phyloP scores from a whole-genome alignment of 2,329 filamentous ascomycete species.

The Pyrenophora seminiperda region DNA sequence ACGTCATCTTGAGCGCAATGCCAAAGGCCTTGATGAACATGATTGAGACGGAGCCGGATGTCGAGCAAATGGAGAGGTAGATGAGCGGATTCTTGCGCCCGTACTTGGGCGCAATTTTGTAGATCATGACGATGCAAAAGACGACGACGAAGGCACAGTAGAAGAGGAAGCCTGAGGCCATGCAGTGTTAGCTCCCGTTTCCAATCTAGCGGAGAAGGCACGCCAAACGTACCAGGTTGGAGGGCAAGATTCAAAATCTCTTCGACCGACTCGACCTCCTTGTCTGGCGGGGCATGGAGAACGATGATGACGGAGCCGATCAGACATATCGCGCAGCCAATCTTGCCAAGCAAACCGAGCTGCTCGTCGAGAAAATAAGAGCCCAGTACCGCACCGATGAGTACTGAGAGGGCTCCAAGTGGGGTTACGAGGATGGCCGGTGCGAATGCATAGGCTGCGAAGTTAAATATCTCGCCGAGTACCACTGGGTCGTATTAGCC shows the following conservation, averaged over 20 bases:
- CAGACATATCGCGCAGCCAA: constrained; percentile 94
- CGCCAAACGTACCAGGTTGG: constrained; percentile 73
- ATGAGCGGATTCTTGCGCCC: constrained; percentile 96
- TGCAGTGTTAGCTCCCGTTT: constrained; percentile 18
- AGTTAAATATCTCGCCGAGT: constrained; percentile 93
- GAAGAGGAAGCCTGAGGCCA: constrained; percentile 75
- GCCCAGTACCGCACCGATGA: constrained; percentile 92
- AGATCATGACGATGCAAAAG: constrained; percentile 94
- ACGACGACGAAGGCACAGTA: constrained; percentile 80
- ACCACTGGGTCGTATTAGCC: constrained; percentile 66
- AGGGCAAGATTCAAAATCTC: constrained; percentile 90
- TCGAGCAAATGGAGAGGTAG: constrained; percentile 97
- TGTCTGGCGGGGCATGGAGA: constrained; percentile 91
- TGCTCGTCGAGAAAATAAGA: constrained; percentile 93
- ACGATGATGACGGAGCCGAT: constrained; percentile 98
- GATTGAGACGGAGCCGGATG: constrained; percentile 94
- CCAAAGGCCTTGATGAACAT: constrained; percentile 99
- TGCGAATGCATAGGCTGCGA: constrained; percentile 96
- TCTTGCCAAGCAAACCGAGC: constrained; percentile 86
- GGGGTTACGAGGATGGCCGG: constrained; percentile 98
- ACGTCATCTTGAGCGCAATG: constrained; percentile 93
- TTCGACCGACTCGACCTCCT: constrained; percentile 88
- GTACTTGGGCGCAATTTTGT: constrained; percentile 84
- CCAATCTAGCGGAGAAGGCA: constrained; percentile 21
- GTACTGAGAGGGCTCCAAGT: constrained; percentile 86